phyloP scores from a whole-genome alignment of 495 filamentous ascomycete species.

The Chaetomium fimeti region DNA sequence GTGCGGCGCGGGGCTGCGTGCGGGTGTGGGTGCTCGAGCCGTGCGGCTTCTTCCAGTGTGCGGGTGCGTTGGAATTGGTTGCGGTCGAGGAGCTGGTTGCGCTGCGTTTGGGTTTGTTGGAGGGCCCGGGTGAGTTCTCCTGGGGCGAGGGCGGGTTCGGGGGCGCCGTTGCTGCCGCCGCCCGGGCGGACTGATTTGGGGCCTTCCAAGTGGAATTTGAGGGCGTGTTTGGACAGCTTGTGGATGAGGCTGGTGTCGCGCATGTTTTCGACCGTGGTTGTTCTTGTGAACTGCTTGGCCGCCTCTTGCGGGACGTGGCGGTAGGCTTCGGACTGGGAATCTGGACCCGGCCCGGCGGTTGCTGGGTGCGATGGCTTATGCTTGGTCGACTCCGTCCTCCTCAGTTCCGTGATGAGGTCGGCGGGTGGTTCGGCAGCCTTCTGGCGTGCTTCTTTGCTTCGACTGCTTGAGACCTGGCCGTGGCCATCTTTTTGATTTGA shows the following conservation, averaged over 20 bases:
- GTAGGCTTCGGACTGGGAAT: slow-evolving; percentile 14
- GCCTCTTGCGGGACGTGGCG: slow-evolving; percentile 48
- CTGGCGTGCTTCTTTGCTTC: slow-evolving; percentile 7
- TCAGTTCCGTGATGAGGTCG: slow-evolving; percentile 24
- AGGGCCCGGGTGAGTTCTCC: slow-evolving; percentile 22
- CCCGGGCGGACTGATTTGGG: slow-evolving; percentile 3
- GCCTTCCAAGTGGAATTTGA: slow-evolving; percentile 38
- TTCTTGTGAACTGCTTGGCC: slow-evolving; percentile 50
- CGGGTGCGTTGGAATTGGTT: slow-evolving; percentile 40
- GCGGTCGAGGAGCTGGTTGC: slow-evolving; percentile 30
- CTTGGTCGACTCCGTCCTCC: slow-evolving; percentile 28
- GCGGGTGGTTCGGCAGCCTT: slow-evolving; percentile 13
- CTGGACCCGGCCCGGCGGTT: neutral
- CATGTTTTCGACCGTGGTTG: slow-evolving; percentile 45
- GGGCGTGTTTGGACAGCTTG: slow-evolving; percentile 35
- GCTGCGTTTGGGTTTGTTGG: slow-evolving; percentile 24
- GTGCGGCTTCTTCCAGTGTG: slow-evolving; percentile 33
- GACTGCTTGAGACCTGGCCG: neutral
- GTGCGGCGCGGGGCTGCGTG: slow-evolving; percentile 1
- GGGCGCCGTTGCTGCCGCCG: neutral
- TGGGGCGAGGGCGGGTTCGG: slow-evolving; percentile 12
- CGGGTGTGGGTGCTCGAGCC: slow-evolving; percentile 28
- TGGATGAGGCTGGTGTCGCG: slow-evolving; percentile 30
- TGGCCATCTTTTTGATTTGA: neutral
- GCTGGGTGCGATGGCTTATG: slow-evolving; percentile 13